Evolutionary conservation across 106 monocot genomes (phyloP).

Genomic region (Chionographis japonica): DNA sequence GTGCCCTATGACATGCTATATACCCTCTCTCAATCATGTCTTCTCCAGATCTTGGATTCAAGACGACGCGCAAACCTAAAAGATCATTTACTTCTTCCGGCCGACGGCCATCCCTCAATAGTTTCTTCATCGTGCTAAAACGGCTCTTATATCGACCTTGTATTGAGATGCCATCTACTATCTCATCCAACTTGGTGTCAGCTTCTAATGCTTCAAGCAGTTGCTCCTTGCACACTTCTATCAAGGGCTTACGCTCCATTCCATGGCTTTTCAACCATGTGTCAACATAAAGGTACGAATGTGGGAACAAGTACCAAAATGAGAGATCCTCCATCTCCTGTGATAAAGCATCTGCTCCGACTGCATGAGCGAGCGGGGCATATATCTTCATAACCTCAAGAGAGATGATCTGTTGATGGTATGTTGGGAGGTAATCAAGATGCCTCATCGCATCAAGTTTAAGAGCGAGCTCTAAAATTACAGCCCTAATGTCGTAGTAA

Average conservation of each 20-base stretch:
- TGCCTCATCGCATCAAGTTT: conserved; percentile 84
- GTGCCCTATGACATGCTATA: conserved; percentile 60
- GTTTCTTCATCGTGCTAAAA: conserved; percentile 97
- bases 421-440: conserved; percentile 58
- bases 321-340: conserved; percentile 86
- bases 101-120: conserved; percentile 74
- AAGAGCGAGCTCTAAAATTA: conserved; percentile 66
- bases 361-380: conserved; percentile 90
- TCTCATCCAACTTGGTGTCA: conserved; percentile 48
- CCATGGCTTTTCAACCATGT: conserved; percentile 75
- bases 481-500: conserved; percentile 84
- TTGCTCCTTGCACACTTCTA: conserved; percentile 52
- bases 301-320: conserved; percentile 79
- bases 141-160: conserved; percentile 83
- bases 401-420: conserved; percentile 54
- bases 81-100: conserved; percentile 91
- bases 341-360: conserved; percentile 70
- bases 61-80: conserved; percentile 74
- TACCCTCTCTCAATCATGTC: conserved; percentile 28
- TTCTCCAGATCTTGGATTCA: conserved; percentile 41
- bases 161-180: conserved; percentile 60
- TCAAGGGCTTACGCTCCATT: conserved; percentile 24
- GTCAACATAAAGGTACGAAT: conserved; percentile 72
- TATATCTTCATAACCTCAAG: conserved; percentile 88
- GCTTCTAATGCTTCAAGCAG: conserved; percentile 41